Evolutionary conservation across 345 rosid species (phyloP).

Genomic region (Bretschneidera sinensis): DNA sequence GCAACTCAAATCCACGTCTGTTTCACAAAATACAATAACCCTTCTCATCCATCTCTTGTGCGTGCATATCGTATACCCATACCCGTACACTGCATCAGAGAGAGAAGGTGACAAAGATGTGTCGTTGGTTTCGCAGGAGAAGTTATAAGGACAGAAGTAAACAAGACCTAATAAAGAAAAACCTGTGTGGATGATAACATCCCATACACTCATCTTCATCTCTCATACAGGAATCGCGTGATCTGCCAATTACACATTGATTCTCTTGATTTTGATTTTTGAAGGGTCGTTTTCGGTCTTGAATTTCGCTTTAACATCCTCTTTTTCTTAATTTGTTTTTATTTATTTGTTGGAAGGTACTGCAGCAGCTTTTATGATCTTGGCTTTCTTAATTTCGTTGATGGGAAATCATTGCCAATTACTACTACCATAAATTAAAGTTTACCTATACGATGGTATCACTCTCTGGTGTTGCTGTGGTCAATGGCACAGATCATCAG

Average conservation of each 20-base stretch:
- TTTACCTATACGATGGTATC: too few species aligned
- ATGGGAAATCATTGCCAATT: too few species aligned
- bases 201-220: background rate
- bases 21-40: conserved; percentile 25
- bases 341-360: too few species aligned
- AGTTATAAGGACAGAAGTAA: conserved; percentile 12
- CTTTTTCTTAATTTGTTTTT: too few species aligned
- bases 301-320: conserved; percentile 31
- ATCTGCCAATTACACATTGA: conserved; percentile 28
- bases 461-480: too few species aligned
- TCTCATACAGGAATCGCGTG: conserved; percentile 16
- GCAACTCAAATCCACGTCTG: conserved; percentile 36
- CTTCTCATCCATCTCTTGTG: conserved; percentile 10
- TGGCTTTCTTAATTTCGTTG: too few species aligned
- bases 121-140: conserved; percentile 11
- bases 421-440: too few species aligned
- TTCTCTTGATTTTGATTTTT: conserved; percentile 32
- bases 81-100: conserved; percentile 8
- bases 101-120: conserved; percentile 27
- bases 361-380: too few species aligned
- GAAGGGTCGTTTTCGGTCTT: conserved; percentile 51
- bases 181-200: background rate
- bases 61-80: background rate
- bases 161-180: background rate
- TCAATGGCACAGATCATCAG: too few species aligned